Percentiles rank a stretch among this genome's conserved stretches.
These are phyloP conservation scores for Dothiorella sarmentorum DNA, from an alignment of 2,329 filamentous ascomycete species.

Conservation along the genomic window DNA sequence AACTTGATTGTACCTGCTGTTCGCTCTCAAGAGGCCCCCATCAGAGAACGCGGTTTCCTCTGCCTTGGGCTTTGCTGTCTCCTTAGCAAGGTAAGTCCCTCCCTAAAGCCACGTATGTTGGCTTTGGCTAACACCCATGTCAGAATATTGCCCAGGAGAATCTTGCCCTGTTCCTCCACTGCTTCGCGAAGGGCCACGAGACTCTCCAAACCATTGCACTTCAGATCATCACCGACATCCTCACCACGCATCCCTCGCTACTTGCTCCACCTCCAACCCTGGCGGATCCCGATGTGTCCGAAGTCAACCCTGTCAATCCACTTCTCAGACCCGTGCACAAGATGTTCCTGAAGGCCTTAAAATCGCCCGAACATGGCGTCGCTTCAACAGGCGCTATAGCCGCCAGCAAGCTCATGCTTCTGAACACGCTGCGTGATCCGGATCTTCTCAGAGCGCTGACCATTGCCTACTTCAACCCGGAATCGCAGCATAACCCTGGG, in stretches of 20 bases:
- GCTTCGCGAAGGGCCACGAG: conserved; percentile 89
- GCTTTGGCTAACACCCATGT: conserved; percentile 5
- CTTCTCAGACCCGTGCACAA: conserved; percentile 68
- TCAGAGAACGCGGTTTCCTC: conserved; percentile 83
- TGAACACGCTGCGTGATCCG: conserved; percentile 59
- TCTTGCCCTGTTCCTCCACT: conserved; percentile 87
- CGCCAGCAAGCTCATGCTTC: conserved; percentile 81
- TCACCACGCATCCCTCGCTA: conserved; percentile 82
- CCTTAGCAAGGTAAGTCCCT: conserved; percentile 66
- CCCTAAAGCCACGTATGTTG: background rate
- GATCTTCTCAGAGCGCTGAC: conserved; percentile 79
- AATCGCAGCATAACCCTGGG: conserved; percentile 73
- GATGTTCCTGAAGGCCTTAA: conserved; percentile 76
- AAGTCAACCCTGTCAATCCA: conserved; percentile 33
- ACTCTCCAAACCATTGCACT: conserved; percentile 84
- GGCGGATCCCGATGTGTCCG: conserved; percentile 32
- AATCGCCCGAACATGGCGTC: conserved; percentile 58
- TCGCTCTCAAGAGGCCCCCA: conserved; percentile 85
- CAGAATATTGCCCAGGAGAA: conserved; percentile 86
- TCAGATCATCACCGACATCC: conserved; percentile 88
- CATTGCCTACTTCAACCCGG: conserved; percentile 84
- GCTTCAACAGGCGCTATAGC: conserved; percentile 79
- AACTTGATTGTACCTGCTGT: conserved; percentile 95
- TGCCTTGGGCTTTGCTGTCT: conserved; percentile 90
- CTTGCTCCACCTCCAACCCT: conserved; percentile 49